These are phyloP conservation scores for Arabidopsis lyrata DNA, from an alignment of 441 rosid genomes.

Conservation along the genomic window DNA sequence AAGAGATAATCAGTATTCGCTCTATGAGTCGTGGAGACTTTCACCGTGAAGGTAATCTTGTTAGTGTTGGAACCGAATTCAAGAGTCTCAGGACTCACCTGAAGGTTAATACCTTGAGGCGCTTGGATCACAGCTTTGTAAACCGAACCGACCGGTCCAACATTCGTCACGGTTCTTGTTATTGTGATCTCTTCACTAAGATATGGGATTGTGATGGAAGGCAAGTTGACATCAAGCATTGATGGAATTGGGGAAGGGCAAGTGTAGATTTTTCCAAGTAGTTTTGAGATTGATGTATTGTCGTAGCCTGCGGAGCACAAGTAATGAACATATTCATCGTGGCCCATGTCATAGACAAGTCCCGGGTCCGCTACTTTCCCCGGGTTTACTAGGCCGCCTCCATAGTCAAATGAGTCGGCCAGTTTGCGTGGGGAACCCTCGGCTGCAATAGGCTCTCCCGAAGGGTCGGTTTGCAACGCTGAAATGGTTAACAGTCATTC, in stretches of 20 bases:
- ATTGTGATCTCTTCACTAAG: conserved; percentile 54
- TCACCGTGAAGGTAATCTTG: conserved; percentile 59
- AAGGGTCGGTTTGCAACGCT: conserved; percentile 49
- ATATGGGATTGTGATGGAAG: conserved; percentile 70
- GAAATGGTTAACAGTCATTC: conserved; percentile 15
- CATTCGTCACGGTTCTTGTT: conserved; percentile 72
- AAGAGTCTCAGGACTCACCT: conserved; percentile 60
- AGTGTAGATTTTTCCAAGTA: conserved; percentile 36
- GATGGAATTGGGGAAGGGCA: conserved; percentile 47
- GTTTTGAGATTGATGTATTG: conserved; percentile 43
- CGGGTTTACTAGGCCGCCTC: conserved; percentile 71
- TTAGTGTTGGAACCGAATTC: conserved; percentile 52
- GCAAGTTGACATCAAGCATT: conserved; percentile 57
- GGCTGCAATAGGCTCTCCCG: conserved; percentile 47
- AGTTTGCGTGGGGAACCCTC: conserved; percentile 55
- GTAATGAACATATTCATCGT: conserved; percentile 60
- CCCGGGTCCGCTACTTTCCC: conserved; percentile 65
- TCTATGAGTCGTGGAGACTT: conserved; percentile 52
- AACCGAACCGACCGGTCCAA: conserved; percentile 56
- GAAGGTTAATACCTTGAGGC: conserved; percentile 55
- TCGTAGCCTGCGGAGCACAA: conserved; percentile 55
- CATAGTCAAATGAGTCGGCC: conserved; percentile 75
- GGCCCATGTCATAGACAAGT: conserved; percentile 62
- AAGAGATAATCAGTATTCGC: conserved; percentile 55
- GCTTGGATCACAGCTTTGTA: conserved; percentile 55